phyloP scores from a whole-genome alignment of 2,329 filamentous ascomycete species.

The Chalaropsis ovoidea region DNA sequence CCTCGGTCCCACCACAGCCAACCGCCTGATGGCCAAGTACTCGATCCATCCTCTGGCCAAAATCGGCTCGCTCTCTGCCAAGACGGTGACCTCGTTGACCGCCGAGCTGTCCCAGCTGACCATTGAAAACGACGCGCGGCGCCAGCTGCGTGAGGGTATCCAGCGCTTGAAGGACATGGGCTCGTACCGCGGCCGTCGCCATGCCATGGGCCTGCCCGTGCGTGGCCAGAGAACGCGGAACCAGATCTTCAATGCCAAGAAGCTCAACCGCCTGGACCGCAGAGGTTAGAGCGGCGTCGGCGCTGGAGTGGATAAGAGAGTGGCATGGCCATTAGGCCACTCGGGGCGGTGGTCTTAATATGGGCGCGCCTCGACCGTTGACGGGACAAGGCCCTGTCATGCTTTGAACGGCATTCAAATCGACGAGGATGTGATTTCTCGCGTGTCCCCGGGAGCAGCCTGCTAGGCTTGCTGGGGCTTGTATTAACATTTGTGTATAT shows the following conservation, averaged over 20 bases:
- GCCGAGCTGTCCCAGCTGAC: conserved; percentile 84
- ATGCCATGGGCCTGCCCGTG: conserved; percentile 87
- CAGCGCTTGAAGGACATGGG: conserved; percentile 80
- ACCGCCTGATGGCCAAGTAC: conserved; percentile 75
- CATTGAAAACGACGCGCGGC: conserved; percentile 78
- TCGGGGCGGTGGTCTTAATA: background rate
- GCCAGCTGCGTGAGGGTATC: conserved; percentile 75
- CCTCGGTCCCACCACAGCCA: conserved; percentile 59
- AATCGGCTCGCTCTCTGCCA: conserved; percentile 61
- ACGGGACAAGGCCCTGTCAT: background rate
- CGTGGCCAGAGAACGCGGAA: conserved; percentile 80
- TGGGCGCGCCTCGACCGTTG: background rate
- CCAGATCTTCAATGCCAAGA: conserved; percentile 54
- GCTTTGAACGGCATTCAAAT: background rate
- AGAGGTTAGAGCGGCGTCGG: conserved; percentile 30
- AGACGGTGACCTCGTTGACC: conserved; percentile 71
- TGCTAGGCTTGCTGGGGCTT: background rate
- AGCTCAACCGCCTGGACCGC: conserved; percentile 50
- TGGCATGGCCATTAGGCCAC: background rate
- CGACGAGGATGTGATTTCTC: background rate
- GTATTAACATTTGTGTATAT: conserved; percentile 16
- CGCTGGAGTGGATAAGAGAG: background rate
- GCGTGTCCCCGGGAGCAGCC: background rate
- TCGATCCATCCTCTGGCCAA: conserved; percentile 76
- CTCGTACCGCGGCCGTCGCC: conserved; percentile 74